A percentile compares a stretch with the other conserved stretches of the same genome.
Evolutionary conservation across 352 stramenopile species (phyloP).

Genomic region (Globisporangium nodosum): DNA sequence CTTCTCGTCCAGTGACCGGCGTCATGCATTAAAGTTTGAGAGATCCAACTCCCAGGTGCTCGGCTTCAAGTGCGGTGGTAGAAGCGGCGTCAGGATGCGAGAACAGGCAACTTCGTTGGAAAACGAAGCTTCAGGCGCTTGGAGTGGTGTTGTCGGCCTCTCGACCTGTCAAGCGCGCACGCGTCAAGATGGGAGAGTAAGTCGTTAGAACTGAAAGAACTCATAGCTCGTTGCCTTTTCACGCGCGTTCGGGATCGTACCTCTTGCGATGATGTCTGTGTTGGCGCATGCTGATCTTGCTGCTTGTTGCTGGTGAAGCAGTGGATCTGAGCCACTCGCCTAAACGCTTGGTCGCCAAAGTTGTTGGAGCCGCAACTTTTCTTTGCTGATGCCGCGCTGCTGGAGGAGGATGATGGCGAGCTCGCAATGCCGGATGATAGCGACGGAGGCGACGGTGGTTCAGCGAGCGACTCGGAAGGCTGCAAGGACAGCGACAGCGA

Average conservation of each 20-base stretch:
- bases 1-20: background rate
- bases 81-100: constrained; percentile 2
- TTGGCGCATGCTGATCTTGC: background rate
- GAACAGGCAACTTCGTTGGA: background rate
- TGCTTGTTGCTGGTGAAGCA: background rate
- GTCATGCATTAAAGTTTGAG: constrained; percentile 51
- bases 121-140: background rate
- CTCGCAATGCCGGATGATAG: background rate
- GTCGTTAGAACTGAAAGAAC: too few relatives aligned
- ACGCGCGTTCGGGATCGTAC: background rate
- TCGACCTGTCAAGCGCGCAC: background rate
- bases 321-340: constrained; percentile 1
- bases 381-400: background rate
- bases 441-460: background rate
- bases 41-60: constrained; percentile 56
- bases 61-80: constrained; percentile 4
- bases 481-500: background rate
- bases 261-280: background rate
- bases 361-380: background rate
- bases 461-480: background rate
- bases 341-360: background rate
- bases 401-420: background rate
- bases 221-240: background rate
- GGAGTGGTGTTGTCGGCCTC: background rate
- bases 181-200: too few relatives aligned